These are phyloP conservation scores for Bassia scoparia DNA, from an alignment of 148 eudicot species.

Conservation along the genomic window DNA sequence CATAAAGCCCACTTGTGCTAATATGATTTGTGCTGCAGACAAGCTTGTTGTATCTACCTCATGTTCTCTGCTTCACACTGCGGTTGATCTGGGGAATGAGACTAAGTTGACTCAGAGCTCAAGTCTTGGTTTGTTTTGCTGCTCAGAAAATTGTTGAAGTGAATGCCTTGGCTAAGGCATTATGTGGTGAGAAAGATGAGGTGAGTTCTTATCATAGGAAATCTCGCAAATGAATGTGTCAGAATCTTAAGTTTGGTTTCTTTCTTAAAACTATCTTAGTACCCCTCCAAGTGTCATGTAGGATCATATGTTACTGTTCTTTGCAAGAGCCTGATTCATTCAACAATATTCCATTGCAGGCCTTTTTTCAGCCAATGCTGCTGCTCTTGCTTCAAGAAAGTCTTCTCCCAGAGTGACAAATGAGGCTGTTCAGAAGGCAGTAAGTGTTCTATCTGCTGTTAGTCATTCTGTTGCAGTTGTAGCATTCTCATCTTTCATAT, in stretches of 20 bases:
- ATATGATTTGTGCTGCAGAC: conserved; percentile 35
- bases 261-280: not conserved
- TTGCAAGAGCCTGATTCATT: conserved; percentile 9
- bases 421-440: conserved; percentile 71
- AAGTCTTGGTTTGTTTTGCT: conserved; percentile 85
- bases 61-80: conserved; percentile 74
- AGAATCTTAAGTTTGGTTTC: not conserved
- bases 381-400: conserved; percentile 61
- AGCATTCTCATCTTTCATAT: not conserved
- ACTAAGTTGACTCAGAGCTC: conserved; percentile 55
- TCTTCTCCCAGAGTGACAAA: conserved; percentile 68
- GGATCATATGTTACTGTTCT: not conserved
- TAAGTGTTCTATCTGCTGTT: conserved; percentile 28
- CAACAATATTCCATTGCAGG: conserved; percentile 26
- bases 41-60: conserved; percentile 74
- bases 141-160: conserved; percentile 74
- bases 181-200: conserved; percentile 56
- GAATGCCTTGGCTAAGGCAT: conserved; percentile 61
- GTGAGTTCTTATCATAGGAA: conserved; percentile 27
- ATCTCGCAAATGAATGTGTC: not conserved
- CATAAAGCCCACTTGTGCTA: conserved; percentile 18
- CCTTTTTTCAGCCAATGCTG: conserved; percentile 59
- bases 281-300: not conserved
- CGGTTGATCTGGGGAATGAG: conserved; percentile 58
- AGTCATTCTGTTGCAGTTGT: not conserved